Evolutionary conservation across 2,329 filamentous ascomycete genomes (phyloP).

Genomic region (Hypocreales sp.): DNA sequence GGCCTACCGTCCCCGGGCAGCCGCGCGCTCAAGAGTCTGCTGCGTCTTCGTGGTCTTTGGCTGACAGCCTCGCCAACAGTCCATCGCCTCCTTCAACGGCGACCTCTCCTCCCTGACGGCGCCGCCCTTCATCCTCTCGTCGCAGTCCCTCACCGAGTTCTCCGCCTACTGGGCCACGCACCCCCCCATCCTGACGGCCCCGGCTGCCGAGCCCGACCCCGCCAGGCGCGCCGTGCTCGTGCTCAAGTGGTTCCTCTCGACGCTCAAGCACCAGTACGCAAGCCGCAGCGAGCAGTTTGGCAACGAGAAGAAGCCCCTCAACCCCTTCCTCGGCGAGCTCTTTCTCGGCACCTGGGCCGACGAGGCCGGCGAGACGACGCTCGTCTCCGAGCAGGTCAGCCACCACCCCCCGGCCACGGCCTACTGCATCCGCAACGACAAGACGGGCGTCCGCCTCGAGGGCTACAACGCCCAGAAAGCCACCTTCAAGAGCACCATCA

Average conservation of each 20-base stretch:
- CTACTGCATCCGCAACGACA: slow-evolving; percentile 79
- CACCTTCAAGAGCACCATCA: slow-evolving; percentile 84
- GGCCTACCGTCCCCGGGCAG: slow-evolving; percentile 3
- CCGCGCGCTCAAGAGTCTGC: too few species aligned
- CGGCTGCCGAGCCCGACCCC: slow-evolving; percentile 63
- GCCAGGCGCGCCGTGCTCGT: slow-evolving; percentile 74
- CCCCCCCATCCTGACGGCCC: slow-evolving; percentile 63
- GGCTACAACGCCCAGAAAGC: slow-evolving; percentile 96
- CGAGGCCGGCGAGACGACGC: slow-evolving; percentile 61
- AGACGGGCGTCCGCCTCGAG: slow-evolving; percentile 62
- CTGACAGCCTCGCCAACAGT: slow-evolving; percentile 21
- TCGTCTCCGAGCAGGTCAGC: slow-evolving; percentile 87
- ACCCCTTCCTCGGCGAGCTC: slow-evolving; percentile 89
- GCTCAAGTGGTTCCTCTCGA: slow-evolving; percentile 92
- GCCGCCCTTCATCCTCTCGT: slow-evolving; percentile 68
- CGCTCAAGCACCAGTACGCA: slow-evolving; percentile 73
- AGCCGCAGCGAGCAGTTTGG: slow-evolving; percentile 63
- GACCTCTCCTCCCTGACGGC: slow-evolving; percentile 69
- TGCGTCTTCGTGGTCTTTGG: not conserved
- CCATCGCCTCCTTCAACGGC: slow-evolving; percentile 68
- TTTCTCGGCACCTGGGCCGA: slow-evolving; percentile 88
- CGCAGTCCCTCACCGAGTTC: slow-evolving; percentile 65
- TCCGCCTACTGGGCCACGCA: slow-evolving; percentile 74
- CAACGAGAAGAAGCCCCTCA: slow-evolving; percentile 94
- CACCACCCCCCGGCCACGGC: slow-evolving; percentile 93